These are phyloP conservation scores for Cynanchum wilfordii DNA, from an alignment of 257 asterid species.

Conservation along the genomic window DNA sequence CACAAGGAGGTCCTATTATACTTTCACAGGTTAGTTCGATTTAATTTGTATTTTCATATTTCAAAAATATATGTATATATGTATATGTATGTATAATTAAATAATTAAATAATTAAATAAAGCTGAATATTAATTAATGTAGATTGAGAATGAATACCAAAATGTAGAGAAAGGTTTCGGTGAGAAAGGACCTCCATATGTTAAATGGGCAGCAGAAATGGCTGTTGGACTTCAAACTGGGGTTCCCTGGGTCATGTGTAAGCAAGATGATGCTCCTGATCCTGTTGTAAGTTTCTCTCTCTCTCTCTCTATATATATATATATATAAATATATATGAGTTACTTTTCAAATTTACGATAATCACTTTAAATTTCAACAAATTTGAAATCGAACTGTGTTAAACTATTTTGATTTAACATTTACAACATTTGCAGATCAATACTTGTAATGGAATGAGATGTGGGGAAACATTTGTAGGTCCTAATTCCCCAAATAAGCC, in stretches of 20 bases:
- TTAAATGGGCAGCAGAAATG: slow-evolving; percentile 85
- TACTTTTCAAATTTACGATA: no score
- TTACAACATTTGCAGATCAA: slow-evolving; percentile 50
- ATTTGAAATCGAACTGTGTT: no score
- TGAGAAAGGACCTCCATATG: slow-evolving; percentile 60
- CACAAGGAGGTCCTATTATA: slow-evolving; percentile 92
- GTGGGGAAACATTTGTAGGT: slow-evolving; percentile 80
- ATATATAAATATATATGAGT: no score
- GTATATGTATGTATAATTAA: no score
- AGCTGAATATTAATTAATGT: slow-evolving; percentile 1
- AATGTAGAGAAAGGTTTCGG: slow-evolving; percentile 48
- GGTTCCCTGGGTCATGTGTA: slow-evolving; percentile 96
- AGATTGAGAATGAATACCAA: slow-evolving; percentile 92
- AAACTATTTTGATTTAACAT: no score
- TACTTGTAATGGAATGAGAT: slow-evolving; percentile 72
- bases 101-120: not conserved
- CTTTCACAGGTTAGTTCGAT: slow-evolving; percentile 57
- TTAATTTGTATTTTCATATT: no score
- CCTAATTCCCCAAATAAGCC: slow-evolving; percentile 94
- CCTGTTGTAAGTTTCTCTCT: slow-evolving; percentile 50
- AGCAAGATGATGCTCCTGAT: slow-evolving; percentile 89
- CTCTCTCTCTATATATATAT: no score
- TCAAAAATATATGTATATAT: no score
- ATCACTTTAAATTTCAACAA: no score
- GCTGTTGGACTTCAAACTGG: slow-evolving; percentile 72